phyloP scores from a whole-genome alignment of 495 filamentous ascomycete genomes.

The Aspergillus bridgeri region DNA sequence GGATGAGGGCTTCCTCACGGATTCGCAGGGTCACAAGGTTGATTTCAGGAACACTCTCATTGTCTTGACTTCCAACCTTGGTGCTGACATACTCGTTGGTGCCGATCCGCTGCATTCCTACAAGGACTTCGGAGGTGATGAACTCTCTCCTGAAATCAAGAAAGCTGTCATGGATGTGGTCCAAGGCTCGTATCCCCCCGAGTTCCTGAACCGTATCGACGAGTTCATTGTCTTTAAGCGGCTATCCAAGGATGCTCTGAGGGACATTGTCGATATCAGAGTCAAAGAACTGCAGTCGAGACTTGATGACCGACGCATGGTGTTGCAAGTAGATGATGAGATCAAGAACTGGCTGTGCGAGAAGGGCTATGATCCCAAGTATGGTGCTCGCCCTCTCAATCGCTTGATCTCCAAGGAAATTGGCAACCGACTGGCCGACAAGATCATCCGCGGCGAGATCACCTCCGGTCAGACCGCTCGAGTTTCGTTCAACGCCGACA shows the following conservation, averaged over 20 bases:
- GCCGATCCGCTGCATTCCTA: slow-evolving; percentile 37
- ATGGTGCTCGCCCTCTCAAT: slow-evolving; percentile 91
- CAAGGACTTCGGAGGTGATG: slow-evolving; percentile 55
- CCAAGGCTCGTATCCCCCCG: slow-evolving; percentile 70
- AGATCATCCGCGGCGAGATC: slow-evolving; percentile 84
- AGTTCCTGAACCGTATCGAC: slow-evolving; percentile 95
- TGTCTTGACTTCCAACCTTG: slow-evolving; percentile 92
- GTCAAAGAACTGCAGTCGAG: slow-evolving; percentile 77
- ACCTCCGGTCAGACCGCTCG: slow-evolving; percentile 67
- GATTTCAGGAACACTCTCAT: slow-evolving; percentile 97
- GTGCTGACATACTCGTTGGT: slow-evolving; percentile 47
- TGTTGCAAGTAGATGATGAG: slow-evolving; percentile 62
- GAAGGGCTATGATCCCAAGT: slow-evolving; percentile 84
- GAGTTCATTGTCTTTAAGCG: slow-evolving; percentile 95
- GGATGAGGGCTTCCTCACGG: slow-evolving; percentile 94
- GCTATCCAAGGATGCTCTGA: slow-evolving; percentile 69
- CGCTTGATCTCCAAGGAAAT: slow-evolving; percentile 85
- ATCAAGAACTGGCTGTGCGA: slow-evolving; percentile 84
- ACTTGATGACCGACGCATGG: slow-evolving; percentile 84
- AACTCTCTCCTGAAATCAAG: slow-evolving; percentile 67
- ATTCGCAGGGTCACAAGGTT: slow-evolving; percentile 91
- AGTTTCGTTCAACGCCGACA: slow-evolving; percentile 57
- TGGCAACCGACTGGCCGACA: slow-evolving; percentile 82
- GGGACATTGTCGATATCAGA: slow-evolving; percentile 92
- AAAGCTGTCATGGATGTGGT: slow-evolving; percentile 89